These are phyloP conservation scores for Dictyostelium purpureum DNA, from an alignment of 78 protist species.

Conservation along the genomic window DNA sequence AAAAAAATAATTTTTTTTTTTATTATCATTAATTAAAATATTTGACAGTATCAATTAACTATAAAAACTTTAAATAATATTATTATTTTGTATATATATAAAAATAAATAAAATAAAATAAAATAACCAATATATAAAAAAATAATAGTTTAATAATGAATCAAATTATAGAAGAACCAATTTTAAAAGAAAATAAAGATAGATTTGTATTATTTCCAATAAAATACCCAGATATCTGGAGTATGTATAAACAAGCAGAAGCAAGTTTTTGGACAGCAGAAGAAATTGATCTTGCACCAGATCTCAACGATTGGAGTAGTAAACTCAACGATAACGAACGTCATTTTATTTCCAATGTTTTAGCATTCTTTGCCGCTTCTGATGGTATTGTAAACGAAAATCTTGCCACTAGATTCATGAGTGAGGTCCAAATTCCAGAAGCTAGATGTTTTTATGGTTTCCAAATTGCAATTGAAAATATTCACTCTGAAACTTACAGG, in stretches of 20 bases:
- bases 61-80: no score
- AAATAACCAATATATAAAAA: neutral
- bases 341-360: constrained; percentile 94
- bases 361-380: constrained; percentile 98
- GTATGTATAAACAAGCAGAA: constrained; percentile 96
- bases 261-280: constrained; percentile 98
- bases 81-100: no score
- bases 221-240: constrained; percentile 90
- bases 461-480: constrained; percentile 98
- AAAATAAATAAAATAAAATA: neutral
- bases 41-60: no score
- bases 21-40: no score
- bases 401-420: constrained; percentile 92
- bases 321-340: constrained; percentile 92
- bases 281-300: constrained; percentile 95
- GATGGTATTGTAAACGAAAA: constrained; percentile 99
- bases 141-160: no score
- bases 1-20: no score
- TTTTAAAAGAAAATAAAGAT: constrained; percentile 80
- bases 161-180: constrained; percentile 57
- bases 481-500: constrained; percentile 97
- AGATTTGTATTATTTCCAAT: constrained; percentile 97
- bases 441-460: constrained; percentile 99
- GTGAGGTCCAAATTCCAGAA: constrained; percentile 98
- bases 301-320: constrained; percentile 89